Conservation (phyloP, 148 eudicot species). For the Drosera capensis region DNA sequence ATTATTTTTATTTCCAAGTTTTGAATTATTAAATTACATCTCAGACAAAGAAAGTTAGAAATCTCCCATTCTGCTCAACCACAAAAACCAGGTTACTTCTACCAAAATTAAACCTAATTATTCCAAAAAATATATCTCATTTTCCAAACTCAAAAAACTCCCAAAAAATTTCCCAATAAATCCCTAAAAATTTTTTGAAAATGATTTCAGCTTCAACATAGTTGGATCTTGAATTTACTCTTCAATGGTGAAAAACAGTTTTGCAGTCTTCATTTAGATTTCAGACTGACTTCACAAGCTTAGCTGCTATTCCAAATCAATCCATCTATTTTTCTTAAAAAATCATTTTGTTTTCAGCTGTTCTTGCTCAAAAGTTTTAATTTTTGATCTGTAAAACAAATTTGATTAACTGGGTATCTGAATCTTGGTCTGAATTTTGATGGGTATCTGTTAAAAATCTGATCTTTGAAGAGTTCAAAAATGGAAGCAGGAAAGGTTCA, state of each 20-base stretch:
- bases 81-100: slow-evolving; percentile 28
- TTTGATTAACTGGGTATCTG: background rate
- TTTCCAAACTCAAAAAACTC: background rate
- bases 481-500: slow-evolving; percentile 60
- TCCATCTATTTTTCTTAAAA: background rate
- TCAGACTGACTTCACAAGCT: slow-evolving; percentile 15
- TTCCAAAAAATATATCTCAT: slow-evolving; percentile 4
- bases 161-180: slow-evolving; percentile 7
- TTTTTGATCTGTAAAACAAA: background rate
- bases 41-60: slow-evolving; percentile 9
- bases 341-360: background rate
- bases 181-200: background rate
- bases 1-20: slow-evolving; percentile 19
- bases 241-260: slow-evolving; percentile 15
- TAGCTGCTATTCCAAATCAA: slow-evolving; percentile 22
- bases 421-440: slow-evolving; percentile 2
- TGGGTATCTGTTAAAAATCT: slow-evolving; percentile 5
- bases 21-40: slow-evolving; percentile 24
- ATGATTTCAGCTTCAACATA: slow-evolving; percentile 3
- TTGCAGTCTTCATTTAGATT: slow-evolving; percentile 6
- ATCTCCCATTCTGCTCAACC: slow-evolving; percentile 18
- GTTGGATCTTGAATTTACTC: slow-evolving; percentile 6
- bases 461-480: slow-evolving; percentile 4
- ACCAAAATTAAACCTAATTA: slow-evolving; percentile 35
- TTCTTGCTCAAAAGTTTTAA: background rate